A percentile compares a stretch with the other conserved stretches of the same genome.
These are phyloP conservation scores for Trichoderma lentiforme DNA, from an alignment of 2,329 filamentous ascomycete species.

Conservation along the genomic window DNA sequence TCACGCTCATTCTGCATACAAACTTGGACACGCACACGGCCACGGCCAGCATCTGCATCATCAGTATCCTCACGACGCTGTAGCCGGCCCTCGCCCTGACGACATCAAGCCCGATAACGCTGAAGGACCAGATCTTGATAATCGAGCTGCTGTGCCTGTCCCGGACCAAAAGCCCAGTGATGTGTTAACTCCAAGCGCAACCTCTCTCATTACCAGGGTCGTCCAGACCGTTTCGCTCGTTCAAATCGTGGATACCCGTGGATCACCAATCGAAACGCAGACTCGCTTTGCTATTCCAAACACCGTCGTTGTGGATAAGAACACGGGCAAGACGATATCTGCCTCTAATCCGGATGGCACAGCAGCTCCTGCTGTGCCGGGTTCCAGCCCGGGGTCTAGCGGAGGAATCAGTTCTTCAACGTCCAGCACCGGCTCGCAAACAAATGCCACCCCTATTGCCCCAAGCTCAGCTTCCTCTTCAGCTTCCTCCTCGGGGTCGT, in stretches of 20 bases:
- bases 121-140: neutral
- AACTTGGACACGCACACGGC: slow-evolving; percentile 18
- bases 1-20: slow-evolving; percentile 26
- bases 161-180: slow-evolving; percentile 19
- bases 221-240: slow-evolving; percentile 55
- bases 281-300: slow-evolving; percentile 41
- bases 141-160: slow-evolving; percentile 21
- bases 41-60: slow-evolving; percentile 26
- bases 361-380: neutral
- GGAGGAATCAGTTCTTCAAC: neutral
- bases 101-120: slow-evolving; percentile 18
- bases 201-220: slow-evolving; percentile 42
- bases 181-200: neutral
- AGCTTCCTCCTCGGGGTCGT: neutral
- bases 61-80: slow-evolving; percentile 23
- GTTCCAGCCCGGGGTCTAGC: slow-evolving; percentile 5
- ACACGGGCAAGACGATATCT: slow-evolving; percentile 37
- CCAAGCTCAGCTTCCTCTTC: neutral
- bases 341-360: slow-evolving; percentile 29
- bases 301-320: slow-evolving; percentile 37
- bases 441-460: neutral
- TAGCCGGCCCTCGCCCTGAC: slow-evolving; percentile 25
- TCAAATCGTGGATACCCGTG: slow-evolving; percentile 48
- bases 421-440: neutral
- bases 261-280: slow-evolving; percentile 42